Evolutionary conservation across 176 grass and related monocot genomes (phyloP).

Genomic region (Olyra latifolia): DNA sequence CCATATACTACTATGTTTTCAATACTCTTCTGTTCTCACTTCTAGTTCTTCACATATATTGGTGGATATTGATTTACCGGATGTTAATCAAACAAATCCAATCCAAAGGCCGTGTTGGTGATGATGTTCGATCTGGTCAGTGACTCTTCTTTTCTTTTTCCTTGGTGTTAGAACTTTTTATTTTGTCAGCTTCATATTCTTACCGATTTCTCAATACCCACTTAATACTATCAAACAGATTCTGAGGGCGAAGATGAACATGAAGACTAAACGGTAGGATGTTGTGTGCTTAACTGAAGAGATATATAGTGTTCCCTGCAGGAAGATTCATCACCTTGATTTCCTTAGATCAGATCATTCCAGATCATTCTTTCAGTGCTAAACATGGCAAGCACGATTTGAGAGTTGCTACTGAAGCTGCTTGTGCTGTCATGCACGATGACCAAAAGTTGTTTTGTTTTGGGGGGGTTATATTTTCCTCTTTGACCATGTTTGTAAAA

Average conservation of each 20-base stretch:
- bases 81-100: constrained; percentile 92
- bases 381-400: constrained; percentile 10
- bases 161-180: constrained; percentile 7
- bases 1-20: constrained; percentile 95
- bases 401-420: constrained; percentile 12
- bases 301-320: constrained; percentile 15
- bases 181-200: constrained; percentile 2
- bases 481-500: constrained; percentile 28
- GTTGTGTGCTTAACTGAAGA: constrained; percentile 22
- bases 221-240: constrained; percentile 57
- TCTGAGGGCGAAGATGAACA: constrained; percentile 89
- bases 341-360: constrained; percentile 25
- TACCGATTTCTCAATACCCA: constrained; percentile 14
- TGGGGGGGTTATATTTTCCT: constrained; percentile 5
- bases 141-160: not conserved
- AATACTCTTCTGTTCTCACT: constrained; percentile 85
- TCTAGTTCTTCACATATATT: constrained; percentile 90
- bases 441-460: not conserved
- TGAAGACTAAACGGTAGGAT: constrained; percentile 53
- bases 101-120: constrained; percentile 63
- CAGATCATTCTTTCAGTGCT: constrained; percentile 28
- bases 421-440: not conserved
- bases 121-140: constrained; percentile 90
- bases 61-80: constrained; percentile 83
- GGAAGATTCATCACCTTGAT: constrained; percentile 24